Conservation (phyloP, 225 moss, liverwort and hornwort species). For the Pleurozium schreberi region DNA sequence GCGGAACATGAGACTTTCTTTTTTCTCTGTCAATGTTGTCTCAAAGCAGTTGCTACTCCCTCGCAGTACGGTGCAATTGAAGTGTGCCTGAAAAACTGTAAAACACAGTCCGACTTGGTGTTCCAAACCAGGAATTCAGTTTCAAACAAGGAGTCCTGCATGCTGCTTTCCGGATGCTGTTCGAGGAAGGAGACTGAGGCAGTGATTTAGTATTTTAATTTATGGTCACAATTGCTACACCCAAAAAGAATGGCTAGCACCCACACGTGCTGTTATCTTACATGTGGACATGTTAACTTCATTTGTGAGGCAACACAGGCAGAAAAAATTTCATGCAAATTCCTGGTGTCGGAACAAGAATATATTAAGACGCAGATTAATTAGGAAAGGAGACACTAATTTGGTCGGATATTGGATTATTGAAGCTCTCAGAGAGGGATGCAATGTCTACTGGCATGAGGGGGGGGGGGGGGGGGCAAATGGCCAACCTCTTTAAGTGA, state of each 20-base stretch:
- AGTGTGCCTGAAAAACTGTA: not conserved
- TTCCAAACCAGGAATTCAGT: not conserved
- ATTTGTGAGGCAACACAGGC: not conserved
- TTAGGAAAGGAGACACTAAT: no score
- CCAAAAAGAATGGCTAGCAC: not conserved
- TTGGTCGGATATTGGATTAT: no score
- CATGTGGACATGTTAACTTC: not conserved
- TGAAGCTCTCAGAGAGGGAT: not conserved
- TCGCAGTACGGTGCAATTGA: not conserved
- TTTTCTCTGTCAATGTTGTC: not conserved
- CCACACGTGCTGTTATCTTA: not conserved
- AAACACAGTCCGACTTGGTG: not conserved
- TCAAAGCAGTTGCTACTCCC: not conserved
- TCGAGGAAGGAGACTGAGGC: not conserved
- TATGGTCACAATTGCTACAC: not conserved
- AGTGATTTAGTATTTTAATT: not conserved
- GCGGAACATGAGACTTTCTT: not conserved
- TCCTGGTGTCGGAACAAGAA: not conserved
- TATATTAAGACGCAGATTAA: no score
- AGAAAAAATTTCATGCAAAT: not conserved
- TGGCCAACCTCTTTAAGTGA: not conserved
- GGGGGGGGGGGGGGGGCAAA: no score
- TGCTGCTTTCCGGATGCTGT: not conserved
- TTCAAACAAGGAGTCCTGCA: not conserved
- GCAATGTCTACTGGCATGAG: not conserved